phyloP scores from a whole-genome alignment of 768 basidiomycete species.

The Suillus bovinus region DNA sequence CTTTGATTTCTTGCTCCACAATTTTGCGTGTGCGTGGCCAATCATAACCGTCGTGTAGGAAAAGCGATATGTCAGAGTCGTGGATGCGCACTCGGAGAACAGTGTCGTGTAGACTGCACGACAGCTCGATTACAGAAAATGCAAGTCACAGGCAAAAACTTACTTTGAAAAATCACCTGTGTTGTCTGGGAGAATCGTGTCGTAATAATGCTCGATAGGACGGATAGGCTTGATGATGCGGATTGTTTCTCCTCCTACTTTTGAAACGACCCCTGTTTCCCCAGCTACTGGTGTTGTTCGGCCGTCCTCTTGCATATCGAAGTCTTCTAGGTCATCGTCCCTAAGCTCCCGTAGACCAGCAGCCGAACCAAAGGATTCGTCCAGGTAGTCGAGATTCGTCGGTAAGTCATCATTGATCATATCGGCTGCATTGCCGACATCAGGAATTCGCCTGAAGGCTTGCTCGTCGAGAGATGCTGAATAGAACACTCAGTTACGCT shows the following conservation, averaged over 20 bases:
- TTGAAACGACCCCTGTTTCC: conserved; percentile 51
- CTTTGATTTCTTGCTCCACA: conserved; percentile 86
- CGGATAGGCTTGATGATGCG: conserved; percentile 70
- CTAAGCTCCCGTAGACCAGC: conserved; percentile 71
- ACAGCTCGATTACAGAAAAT: conserved; percentile 10
- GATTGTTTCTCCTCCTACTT: conserved; percentile 83
- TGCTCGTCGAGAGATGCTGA: conserved; percentile 78
- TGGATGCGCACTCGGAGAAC: conserved; percentile 55
- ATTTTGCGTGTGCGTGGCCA: conserved; percentile 84
- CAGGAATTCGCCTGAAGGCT: conserved; percentile 74
- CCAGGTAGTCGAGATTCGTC: conserved; percentile 84
- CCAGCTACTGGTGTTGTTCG: conserved; percentile 20
- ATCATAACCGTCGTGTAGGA: conserved; percentile 93
- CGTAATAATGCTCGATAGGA: conserved; percentile 73
- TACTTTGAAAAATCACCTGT: conserved; percentile 49
- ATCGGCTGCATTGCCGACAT: conserved; percentile 79
- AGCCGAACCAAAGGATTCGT: conserved; percentile 76
- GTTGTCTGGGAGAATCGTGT: conserved; percentile 58
- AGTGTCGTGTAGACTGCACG: conserved; percentile 45
- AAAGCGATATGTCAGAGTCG: conserved; percentile 63
- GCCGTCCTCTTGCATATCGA: conserved; percentile 38
- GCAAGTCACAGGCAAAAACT: conserved; percentile 18
- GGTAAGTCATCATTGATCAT: conserved; percentile 93
- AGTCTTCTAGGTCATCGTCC: conserved; percentile 75
- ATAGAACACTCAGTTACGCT: conserved; percentile 10